A percentile compares a stretch with the other conserved stretches of the same genome.
Evolutionary conservation across 495 filamentous ascomycete species (phyloP).

Genomic region (Aspergillus sclerotiicarbonarius): DNA sequence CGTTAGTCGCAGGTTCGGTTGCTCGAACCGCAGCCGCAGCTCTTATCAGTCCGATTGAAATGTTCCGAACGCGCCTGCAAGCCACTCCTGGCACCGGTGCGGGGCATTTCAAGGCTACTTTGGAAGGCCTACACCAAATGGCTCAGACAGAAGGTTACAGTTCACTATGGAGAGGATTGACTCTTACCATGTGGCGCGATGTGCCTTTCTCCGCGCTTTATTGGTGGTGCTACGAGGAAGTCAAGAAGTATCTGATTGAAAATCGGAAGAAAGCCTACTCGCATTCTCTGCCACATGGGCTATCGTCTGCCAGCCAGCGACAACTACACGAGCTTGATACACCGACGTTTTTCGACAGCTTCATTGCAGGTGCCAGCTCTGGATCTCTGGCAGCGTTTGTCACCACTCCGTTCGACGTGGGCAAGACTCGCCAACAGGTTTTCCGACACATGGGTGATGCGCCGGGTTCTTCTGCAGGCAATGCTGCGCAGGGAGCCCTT

Average conservation of each 20-base stretch:
- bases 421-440: slow-evolving; percentile 92
- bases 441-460: slow-evolving; percentile 54
- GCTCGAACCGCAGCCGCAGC: slow-evolving; percentile 80
- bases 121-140: slow-evolving; percentile 75
- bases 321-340: slow-evolving; percentile 43
- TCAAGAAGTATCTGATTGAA: slow-evolving; percentile 64
- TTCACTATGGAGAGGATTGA: slow-evolving; percentile 90
- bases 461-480: slow-evolving; percentile 11
- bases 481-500: slow-evolving; percentile 24
- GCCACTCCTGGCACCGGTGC: slow-evolving; percentile 57
- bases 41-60: slow-evolving; percentile 86
- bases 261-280: slow-evolving; percentile 52
- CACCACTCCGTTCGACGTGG: slow-evolving; percentile 95
- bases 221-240: slow-evolving; percentile 94
- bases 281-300: slow-evolving; percentile 21
- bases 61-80: slow-evolving; percentile 91
- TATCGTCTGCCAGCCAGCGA: slow-evolving; percentile 8
- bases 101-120: slow-evolving; percentile 69
- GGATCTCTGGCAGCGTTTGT: slow-evolving; percentile 84
- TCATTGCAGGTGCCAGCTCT: slow-evolving; percentile 77
- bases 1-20: slow-evolving; percentile 72
- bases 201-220: slow-evolving; percentile 96
- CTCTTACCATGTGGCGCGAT: slow-evolving; percentile 91
- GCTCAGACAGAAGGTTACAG: slow-evolving; percentile 69
- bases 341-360: slow-evolving; percentile 80